These are phyloP conservation scores for Monilinia fructigena DNA, from an alignment of 2,329 filamentous ascomycete genomes.

Conservation along the genomic window DNA sequence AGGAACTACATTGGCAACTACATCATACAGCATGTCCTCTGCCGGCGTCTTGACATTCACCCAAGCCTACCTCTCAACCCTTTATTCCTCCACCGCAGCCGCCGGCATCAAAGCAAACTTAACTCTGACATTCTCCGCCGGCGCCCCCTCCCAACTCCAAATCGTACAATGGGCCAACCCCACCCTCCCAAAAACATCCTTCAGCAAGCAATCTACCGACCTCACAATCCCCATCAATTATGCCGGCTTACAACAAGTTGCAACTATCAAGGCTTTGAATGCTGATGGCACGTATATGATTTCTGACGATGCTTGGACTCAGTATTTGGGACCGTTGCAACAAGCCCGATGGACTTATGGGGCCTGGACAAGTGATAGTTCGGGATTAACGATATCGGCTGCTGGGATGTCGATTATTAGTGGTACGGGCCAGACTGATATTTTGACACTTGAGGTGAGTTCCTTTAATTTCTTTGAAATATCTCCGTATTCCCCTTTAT, in stretches of 20 bases:
- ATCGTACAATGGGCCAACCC: constrained; percentile 55
- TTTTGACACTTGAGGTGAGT: constrained; percentile 7
- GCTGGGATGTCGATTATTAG: constrained; percentile 44
- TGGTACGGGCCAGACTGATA: not conserved
- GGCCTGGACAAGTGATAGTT: constrained; percentile 50
- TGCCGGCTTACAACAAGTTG: constrained; percentile 50
- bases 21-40: constrained; percentile 50
- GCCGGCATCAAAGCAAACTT: constrained; percentile 51
- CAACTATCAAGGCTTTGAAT: constrained; percentile 51
- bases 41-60: constrained; percentile 49
- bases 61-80: constrained; percentile 46
- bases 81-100: constrained; percentile 44
- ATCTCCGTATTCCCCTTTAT: not conserved
- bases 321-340: constrained; percentile 52
- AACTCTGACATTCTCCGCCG: constrained; percentile 53
- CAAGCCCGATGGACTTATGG: constrained; percentile 50
- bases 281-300: constrained; percentile 51
- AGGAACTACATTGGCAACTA: constrained; percentile 42
- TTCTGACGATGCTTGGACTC: constrained; percentile 52
- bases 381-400: constrained; percentile 48
- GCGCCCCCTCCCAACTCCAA: constrained; percentile 48
- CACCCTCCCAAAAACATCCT: constrained; percentile 25
- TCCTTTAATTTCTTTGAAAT: too few relatives aligned
- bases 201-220: constrained; percentile 25
- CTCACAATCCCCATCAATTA: constrained; percentile 53